Percentiles rank a stretch among this genome's conserved stretches.
phyloP scores from a whole-genome alignment of 2,329 filamentous ascomycete genomes.

The Aspergillus glaucus region DNA sequence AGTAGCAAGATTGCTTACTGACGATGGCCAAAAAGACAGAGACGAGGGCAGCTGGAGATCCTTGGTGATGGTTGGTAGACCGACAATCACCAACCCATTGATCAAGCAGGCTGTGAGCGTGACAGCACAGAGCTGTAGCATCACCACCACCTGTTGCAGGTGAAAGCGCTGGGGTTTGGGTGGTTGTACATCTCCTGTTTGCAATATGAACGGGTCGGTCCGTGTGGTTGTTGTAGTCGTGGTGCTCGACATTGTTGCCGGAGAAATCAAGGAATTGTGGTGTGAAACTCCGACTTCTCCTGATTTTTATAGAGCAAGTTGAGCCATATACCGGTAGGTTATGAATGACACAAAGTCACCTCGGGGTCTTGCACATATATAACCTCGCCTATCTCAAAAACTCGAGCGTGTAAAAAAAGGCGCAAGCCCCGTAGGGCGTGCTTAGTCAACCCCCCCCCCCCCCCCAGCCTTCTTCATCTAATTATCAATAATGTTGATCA shows the following conservation, averaged over 20 bases:
- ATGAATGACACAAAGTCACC: neutral
- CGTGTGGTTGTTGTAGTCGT: neutral
- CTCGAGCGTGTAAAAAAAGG: too few species aligned
- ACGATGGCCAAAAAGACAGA: conserved; percentile 21
- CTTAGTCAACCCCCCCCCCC: neutral
- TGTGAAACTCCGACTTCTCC: too few species aligned
- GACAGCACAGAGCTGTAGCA: conserved; percentile 12
- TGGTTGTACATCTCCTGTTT: neutral
- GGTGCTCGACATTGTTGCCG: neutral
- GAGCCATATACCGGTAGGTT: neutral
- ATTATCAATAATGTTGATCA: too few species aligned
- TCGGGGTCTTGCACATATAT: neutral
- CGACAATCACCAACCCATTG: conserved; percentile 39
- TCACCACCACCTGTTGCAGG: conserved; percentile 8
- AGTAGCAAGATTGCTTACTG: conserved; percentile 27
- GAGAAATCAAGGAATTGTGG: neutral
- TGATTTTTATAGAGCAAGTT: neutral
- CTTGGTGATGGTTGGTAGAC: conserved; percentile 36
- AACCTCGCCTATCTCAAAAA: neutral
- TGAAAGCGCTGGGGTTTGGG: neutral
- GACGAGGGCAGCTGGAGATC: conserved; percentile 24
- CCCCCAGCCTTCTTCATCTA: too few species aligned
- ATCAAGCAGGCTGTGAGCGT: conserved; percentile 22
- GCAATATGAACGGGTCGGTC: neutral
- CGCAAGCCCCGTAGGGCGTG: neutral